Conservation (phyloP, 2,329 filamentous ascomycete species). For the Trichoderma oligosporum region DNA sequence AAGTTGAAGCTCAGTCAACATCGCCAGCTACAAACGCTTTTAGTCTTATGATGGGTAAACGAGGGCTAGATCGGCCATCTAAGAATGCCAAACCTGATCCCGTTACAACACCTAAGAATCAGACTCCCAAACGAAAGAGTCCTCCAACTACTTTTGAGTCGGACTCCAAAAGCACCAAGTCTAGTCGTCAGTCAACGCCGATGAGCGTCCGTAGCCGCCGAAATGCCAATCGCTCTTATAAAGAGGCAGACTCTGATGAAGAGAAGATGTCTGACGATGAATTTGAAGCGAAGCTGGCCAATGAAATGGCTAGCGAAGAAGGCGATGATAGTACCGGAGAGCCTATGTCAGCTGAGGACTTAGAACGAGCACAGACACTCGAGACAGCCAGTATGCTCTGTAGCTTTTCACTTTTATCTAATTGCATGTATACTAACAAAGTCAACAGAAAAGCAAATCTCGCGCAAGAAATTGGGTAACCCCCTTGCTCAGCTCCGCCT, state of each 20-base stretch:
- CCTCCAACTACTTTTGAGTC: conserved; percentile 34
- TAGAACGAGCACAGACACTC: conserved; percentile 62
- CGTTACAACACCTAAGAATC: conserved; percentile 22
- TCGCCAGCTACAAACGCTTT: conserved; percentile 45
- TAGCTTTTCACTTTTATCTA: conserved; percentile 18
- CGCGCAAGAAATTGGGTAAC: conserved; percentile 87
- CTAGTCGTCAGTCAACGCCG: conserved; percentile 72
- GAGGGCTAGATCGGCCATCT: conserved; percentile 24
- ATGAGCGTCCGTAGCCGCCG: conserved; percentile 50
- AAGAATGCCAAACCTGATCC: conserved; percentile 28
- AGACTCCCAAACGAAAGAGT: conserved; percentile 33
- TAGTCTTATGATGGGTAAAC: conserved; percentile 50
- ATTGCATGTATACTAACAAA: conserved; percentile 26
- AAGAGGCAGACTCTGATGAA: conserved; percentile 56
- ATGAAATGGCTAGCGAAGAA: conserved; percentile 50
- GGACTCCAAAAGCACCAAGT: conserved; percentile 65
- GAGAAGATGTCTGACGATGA: conserved; percentile 70
- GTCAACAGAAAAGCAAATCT: conserved; percentile 70
- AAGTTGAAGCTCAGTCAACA: conserved; percentile 24
- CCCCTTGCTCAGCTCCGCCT: conserved; percentile 87
- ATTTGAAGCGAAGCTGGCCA: conserved; percentile 74
- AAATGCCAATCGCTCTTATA: conserved; percentile 47
- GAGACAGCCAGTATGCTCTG: conserved; percentile 74
- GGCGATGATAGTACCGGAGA: conserved; percentile 33
- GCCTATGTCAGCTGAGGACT: conserved; percentile 52